Evolutionary conservation across 163 green algal species (phyloP), one percentile per base, ranked within the genome.

Genomic region (Coccomyxa subellipsoidea): DNA sequence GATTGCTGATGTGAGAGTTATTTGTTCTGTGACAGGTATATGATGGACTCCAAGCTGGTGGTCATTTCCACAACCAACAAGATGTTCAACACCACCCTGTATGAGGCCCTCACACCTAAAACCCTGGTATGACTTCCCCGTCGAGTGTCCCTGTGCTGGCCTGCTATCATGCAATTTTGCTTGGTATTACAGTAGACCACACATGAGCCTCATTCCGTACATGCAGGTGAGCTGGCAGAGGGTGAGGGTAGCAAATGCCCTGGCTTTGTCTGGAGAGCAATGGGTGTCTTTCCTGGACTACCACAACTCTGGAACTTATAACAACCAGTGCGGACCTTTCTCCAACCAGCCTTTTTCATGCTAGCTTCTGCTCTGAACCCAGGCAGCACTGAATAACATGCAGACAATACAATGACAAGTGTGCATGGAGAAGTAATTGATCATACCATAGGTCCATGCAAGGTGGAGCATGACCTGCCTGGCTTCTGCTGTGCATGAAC

Each of bases 231-330:
- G 84, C 81, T 96, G 93, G 93, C 87, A 93, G 84, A 88, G 93
- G 39, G 87, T 92, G 77, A 73, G 87, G 9, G 86, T 87, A 8
- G 92, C 92, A 18, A 94, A 93, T 87, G 89, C 86, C 75, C 79
- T 93, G 54, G 85, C 88, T 7, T 75, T 3, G 4, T 83, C 85
- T 80, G 91, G 88, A 12, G 76, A 85, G 78, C 85, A 90, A 54
- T 95, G 89, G 88, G 79, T 82, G 6, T 35, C 76, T 5, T 78
- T 84, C n/a, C 70, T 91, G 78, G 79, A 85, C 27, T 79, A 78
- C 25, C 80, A 92, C 76, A 94, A 96, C 84, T 86, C 73, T 15
- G 92, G 92, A 38, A 95, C 93, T 21, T 96, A 95, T 89, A 96
- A 96, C 84, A 96, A 96, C 79, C 91, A 96, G 66, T 73, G 66